Evolutionary conservation across 345 rosid species (phyloP).

Genomic region (Euphorbia tirucalli): DNA sequence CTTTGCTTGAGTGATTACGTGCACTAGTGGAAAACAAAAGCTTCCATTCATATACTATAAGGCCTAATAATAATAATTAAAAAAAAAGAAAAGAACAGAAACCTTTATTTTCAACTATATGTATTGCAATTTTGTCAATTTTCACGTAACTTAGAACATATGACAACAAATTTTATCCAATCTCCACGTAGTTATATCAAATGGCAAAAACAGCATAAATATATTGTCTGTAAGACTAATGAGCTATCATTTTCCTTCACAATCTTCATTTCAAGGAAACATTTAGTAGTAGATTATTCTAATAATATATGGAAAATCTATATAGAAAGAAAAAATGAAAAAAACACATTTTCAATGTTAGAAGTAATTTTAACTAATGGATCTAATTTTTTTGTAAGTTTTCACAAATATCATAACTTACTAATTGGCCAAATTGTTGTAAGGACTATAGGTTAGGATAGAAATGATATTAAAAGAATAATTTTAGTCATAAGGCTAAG

Average conservation of each 20-base stretch:
- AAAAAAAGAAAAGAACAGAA: background rate
- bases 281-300: too few relatives aligned
- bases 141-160: background rate
- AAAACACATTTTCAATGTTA: background rate
- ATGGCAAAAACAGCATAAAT: background rate
- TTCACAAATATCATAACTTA: background rate
- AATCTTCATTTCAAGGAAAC: too few relatives aligned
- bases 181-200: background rate
- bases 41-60: background rate
- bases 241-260: too few relatives aligned
- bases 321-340: background rate
- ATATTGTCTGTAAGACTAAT: background rate
- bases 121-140: background rate
- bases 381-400: background rate
- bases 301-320: too few relatives aligned
- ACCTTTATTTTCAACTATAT: background rate
- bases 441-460: background rate
- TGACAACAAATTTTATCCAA: background rate
- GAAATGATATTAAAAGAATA: background rate
- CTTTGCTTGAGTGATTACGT: background rate
- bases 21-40: slow-evolving; percentile 3
- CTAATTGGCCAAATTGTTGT: background rate
- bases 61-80: background rate
- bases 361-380: too few relatives aligned
- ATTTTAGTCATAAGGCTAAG: background rate